Percentiles rank a stretch among this genome's conserved stretches.
Conservation (phyloP, 352 stramenopile genomes). For the Pythium coloratum region DNA sequence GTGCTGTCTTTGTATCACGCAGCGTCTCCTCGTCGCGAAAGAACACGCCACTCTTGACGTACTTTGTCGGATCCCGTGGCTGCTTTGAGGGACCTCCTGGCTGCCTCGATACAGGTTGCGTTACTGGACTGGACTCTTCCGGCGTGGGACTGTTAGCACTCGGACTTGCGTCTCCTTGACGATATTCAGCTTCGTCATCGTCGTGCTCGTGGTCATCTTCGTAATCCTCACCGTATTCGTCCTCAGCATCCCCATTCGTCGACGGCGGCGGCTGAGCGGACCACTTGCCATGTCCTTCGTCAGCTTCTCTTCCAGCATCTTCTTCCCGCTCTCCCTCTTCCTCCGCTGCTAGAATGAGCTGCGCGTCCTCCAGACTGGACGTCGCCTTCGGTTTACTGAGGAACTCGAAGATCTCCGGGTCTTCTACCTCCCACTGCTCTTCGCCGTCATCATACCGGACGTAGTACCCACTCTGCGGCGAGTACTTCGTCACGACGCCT, state of each 20-base stretch:
- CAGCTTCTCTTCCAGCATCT: not conserved
- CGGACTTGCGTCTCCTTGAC: not conserved
- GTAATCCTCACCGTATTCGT: slow-evolving; percentile 17
- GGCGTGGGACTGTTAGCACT: slow-evolving; percentile 2
- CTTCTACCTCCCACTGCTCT: slow-evolving; percentile 65
- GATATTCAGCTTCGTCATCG: slow-evolving; percentile 23
- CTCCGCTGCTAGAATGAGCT: slow-evolving; percentile 5
- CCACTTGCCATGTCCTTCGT: slow-evolving; percentile 1
- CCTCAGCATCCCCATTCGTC: slow-evolving; percentile 17
- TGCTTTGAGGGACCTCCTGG: not conserved
- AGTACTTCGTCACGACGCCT: slow-evolving; percentile 42
- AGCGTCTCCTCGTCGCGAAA: slow-evolving; percentile 61
- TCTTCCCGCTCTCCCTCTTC: not conserved
- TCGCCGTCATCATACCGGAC: slow-evolving; percentile 78
- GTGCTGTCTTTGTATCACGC: slow-evolving; percentile 34
- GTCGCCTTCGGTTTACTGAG: slow-evolving; percentile 1
- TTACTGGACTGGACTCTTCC: slow-evolving; percentile 6
- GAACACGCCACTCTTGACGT: slow-evolving; percentile 40
- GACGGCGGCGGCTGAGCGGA: slow-evolving; percentile 23
- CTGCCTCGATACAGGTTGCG: not conserved
- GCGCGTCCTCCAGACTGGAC: not conserved
- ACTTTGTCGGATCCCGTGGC: slow-evolving; percentile 21
- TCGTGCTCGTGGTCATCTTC: slow-evolving; percentile 27
- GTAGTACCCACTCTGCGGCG: slow-evolving; percentile 43
- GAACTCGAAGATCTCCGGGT: slow-evolving; percentile 25